Evolutionary conservation across 2,329 filamentous ascomycete species (phyloP), one percentile per base, ranked within the genome.

Genomic region (Venturia asperata): DNA sequence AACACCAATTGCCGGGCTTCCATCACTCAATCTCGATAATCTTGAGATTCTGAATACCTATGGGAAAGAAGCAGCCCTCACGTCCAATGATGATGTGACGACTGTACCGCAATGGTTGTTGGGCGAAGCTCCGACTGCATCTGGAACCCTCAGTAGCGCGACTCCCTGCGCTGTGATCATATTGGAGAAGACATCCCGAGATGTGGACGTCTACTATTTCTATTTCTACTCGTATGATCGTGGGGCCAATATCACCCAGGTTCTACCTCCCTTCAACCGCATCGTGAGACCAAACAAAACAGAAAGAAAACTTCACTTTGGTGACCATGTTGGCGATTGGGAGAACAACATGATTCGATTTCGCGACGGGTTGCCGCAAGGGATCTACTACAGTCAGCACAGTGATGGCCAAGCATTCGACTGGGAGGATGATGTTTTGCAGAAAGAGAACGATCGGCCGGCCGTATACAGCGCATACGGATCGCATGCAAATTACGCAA

Each of bases 291-390:
- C 43, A 7, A 95, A 96, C 74, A 89, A 88, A 0, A 93, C 97
- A 1, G 81, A 95, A 64, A 88, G 89, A 66, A 86, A 96, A 11
- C 37, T 63, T 67, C 89, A 93, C 1, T 97, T 97, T 72, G 78
- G 77, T 13, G 80, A 86, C 71, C 86, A 88, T 71, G 82, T 88
- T 41, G 86, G 86, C 11, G 85, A 87, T 70, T 86, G 84, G 80
- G 80, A 73, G 65, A 93, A 99, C 72, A 86, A 83, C 64, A 87
- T 87, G 84, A 77, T 89, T 43, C 84, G 86, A 13, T 89, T 89
- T 72, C 63, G 76, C 17, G 77, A 86, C 64, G 83, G 83, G 9
- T 67, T 70, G 1, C 86, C 86, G 0, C 73, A 79, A 67, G 77
- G 79, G 0, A 72, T 88, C 19, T 89, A 85, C 83, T 88, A 81